These are phyloP conservation scores for Avena sativa DNA, from an alignment of 176 grass and related monocot species.

Conservation along the genomic window DNA sequence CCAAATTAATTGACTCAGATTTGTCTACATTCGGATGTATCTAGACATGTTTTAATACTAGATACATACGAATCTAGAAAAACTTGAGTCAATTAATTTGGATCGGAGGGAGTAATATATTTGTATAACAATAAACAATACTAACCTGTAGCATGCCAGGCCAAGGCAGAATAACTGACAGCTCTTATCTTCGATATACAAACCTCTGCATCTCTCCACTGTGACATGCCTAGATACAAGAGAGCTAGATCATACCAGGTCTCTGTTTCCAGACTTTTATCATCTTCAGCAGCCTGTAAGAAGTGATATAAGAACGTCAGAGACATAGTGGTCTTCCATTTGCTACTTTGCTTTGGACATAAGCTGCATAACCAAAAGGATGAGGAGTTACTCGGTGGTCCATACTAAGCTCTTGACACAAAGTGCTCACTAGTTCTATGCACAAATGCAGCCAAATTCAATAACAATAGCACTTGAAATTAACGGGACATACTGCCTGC, in stretches of 20 bases:
- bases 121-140: conserved; percentile 22
- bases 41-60: too few relatives aligned
- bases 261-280: conserved; percentile 80
- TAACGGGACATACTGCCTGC: background rate
- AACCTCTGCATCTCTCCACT: conserved; percentile 83
- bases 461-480: conserved; percentile 20
- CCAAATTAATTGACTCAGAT: too few relatives aligned
- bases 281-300: conserved; percentile 63
- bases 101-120: background rate
- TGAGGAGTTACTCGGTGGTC: background rate
- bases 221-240: conserved; percentile 84
- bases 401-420: conserved; percentile 9
- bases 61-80: too few relatives aligned
- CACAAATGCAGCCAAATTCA: conserved; percentile 23
- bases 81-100: too few relatives aligned
- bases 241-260: conserved; percentile 95
- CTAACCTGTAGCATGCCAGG: conserved; percentile 88
- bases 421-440: background rate
- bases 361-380: conserved; percentile 6
- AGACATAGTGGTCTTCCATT: background rate
- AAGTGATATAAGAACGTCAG: conserved; percentile 38
- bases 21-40: too few relatives aligned
- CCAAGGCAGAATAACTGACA: conserved; percentile 62
- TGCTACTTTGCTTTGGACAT: conserved; percentile 19
- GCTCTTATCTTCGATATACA: conserved; percentile 74